Evolutionary conservation across 371 early-diverging fungal species (phyloP), one percentile per base, ranked within the genome.

Genomic region (Smittium mucronatum): DNA sequence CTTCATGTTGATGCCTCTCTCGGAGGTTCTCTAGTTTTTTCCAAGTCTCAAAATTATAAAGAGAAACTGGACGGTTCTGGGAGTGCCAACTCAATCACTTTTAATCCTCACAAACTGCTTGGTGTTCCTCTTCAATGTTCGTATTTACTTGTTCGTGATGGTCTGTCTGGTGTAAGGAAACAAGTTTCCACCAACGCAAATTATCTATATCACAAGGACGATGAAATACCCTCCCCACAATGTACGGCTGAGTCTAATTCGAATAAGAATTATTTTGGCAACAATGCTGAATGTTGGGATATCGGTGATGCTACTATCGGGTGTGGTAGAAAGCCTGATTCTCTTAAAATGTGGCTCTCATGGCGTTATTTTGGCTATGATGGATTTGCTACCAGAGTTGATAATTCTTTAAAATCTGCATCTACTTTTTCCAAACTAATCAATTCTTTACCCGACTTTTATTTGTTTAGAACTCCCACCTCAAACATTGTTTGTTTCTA

Each of bases 101-200:
- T 92, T 63, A 92, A 91, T 69, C 93, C 94, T 2, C 94, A 93
- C 78, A 93, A 93, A 78, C 80, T 93, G 70, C 75, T 93, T 32
- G 92, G 92, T 47, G 86, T 89, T 11, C 90, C 94, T 0, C 71
- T 89, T 64, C 92, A 91, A 74, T 93, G 94, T 73, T 90, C 91
- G 30, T 84, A 88, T 72, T 73, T 93, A 17, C 71, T 92, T 2
- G 82, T 89, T n/a, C 73, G 78, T 29, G 79, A 82, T 64, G 70
- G 79, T 2, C 79, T 84, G 31, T 66, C 81, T 15, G 57, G 35
- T 29, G 72, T 76, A 75, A 85, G 87, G 69, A 80, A 81, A 0
- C 73, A 80, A 28, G 81, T 87, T 60, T 89, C 90, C 67, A 72
- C 87, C 16, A 74, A 81, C 1, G 92, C 91, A 2, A 82, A 81